Conservation (phyloP, 192 early-diverging fungal species). For the Diversispora epigaea region DNA sequence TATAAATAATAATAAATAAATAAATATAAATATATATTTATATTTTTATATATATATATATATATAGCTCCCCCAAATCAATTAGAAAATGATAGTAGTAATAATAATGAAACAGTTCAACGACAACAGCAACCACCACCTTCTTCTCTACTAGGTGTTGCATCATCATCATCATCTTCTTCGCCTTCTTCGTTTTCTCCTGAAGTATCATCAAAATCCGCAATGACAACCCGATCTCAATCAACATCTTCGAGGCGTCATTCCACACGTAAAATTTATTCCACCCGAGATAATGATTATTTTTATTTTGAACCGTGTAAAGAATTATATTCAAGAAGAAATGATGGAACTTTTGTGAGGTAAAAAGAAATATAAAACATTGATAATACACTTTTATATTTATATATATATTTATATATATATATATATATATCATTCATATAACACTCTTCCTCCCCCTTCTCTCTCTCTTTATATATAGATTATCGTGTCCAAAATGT, state of each 20-base stretch:
- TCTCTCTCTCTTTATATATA: constrained; percentile 35
- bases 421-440: not conserved
- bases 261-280: constrained; percentile 24
- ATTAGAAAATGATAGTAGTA: too few relatives aligned
- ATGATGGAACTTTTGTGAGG: constrained; percentile 46
- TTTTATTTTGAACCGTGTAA: constrained; percentile 29
- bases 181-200: not conserved
- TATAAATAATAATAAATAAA: too few relatives aligned
- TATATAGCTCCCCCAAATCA: too few relatives aligned
- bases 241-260: constrained; percentile 21
- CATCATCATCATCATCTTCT: too few relatives aligned
- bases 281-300: constrained; percentile 31
- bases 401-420: not conserved
- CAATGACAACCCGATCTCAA: not conserved
- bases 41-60: too few relatives aligned
- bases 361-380: not conserved
- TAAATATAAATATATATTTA: too few relatives aligned
- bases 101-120: too few relatives aligned
- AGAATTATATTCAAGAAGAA: constrained; percentile 40
- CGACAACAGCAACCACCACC: too few relatives aligned
- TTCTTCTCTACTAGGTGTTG: too few relatives aligned
- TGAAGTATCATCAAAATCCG: not conserved
- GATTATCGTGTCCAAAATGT: constrained; percentile 77
- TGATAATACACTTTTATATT: not conserved
- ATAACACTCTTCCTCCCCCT: not conserved